phyloP scores from a whole-genome alignment of 2,329 filamentous ascomycete species.

The Aspergillus phoenicis region DNA sequence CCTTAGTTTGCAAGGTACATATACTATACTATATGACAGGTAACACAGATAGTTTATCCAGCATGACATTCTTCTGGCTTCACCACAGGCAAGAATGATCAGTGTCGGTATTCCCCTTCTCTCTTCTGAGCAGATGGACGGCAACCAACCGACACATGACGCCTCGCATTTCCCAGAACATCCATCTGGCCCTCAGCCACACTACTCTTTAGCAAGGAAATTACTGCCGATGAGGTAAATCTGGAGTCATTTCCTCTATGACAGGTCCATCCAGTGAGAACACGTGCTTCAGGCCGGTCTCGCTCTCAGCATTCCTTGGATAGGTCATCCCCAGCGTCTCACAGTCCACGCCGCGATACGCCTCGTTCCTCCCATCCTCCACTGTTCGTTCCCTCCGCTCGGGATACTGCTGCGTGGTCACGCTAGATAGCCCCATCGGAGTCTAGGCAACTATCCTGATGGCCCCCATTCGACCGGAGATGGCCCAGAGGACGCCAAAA shows the following conservation, averaged over 20 bases:
- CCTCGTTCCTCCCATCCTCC: conserved; percentile 26
- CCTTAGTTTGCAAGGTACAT: background rate
- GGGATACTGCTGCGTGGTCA: conserved; percentile 28
- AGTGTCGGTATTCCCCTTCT: background rate
- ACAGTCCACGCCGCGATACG: background rate
- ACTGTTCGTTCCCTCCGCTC: conserved; percentile 32
- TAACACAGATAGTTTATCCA: background rate
- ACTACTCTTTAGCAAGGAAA: background rate
- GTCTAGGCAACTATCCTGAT: conserved; percentile 26
- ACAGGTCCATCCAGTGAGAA: background rate
- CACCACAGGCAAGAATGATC: background rate
- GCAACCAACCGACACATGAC: background rate
- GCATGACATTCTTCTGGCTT: background rate
- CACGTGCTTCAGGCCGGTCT: background rate
- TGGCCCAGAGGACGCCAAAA: background rate
- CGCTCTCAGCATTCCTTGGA: background rate
- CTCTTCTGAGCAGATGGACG: background rate
- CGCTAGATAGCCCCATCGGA: conserved; percentile 27
- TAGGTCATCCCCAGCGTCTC: background rate
- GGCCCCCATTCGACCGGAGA: conserved; percentile 29
- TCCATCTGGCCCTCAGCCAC: background rate
- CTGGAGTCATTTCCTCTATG: background rate
- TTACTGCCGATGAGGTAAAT: background rate
- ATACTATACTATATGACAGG: background rate
- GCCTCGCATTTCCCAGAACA: background rate